Evolutionary conservation across 202 grass and related monocot genomes (phyloP).

Genomic region (Elaeis oleifera): DNA sequence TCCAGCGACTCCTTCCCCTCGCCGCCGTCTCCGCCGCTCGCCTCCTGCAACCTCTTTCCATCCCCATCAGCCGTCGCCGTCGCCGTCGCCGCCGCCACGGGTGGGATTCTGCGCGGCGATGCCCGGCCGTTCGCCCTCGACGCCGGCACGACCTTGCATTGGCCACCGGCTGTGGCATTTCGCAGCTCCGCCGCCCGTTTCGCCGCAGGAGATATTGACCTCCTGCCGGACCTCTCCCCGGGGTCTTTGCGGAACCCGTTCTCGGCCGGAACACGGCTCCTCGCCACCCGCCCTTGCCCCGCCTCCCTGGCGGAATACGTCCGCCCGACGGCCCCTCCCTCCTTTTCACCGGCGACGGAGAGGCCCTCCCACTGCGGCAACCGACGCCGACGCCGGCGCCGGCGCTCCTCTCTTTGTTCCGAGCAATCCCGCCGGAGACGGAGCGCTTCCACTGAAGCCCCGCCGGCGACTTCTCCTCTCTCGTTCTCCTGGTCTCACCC

Average conservation of each 20-base stretch:
- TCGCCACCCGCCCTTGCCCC: no score
- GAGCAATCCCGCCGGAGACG: conserved; percentile 21
- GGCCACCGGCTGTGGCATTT: not conserved
- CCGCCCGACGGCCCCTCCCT: not conserved
- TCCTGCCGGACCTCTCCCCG: conserved; percentile 45
- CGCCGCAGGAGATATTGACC: conserved; percentile 53
- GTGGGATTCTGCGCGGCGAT: conserved; percentile 1
- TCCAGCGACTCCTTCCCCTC: conserved; percentile 68
- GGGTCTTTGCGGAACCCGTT: conserved; percentile 5
- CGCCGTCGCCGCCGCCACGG: not conserved
- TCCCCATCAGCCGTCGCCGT: not conserved
- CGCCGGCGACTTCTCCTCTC: conserved; percentile 33
- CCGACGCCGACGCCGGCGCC: conserved; percentile 3
- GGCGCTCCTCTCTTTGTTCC: conserved; percentile 27
- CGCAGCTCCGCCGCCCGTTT: conserved; percentile 26
- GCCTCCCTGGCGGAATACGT: not conserved
- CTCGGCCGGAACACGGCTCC: no score
- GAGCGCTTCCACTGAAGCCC: conserved; percentile 27
- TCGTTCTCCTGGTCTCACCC: conserved; percentile 28
- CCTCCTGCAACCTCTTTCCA: not conserved
- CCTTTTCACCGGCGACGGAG: conserved; percentile 34
- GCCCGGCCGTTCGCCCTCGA: conserved; percentile 8
- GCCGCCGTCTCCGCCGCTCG: conserved; percentile 6
- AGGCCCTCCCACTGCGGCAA: conserved; percentile 49
- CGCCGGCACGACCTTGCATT: not conserved